phyloP scores from a whole-genome alignment of 2,329 filamentous ascomycete genomes.

The Plectosphaerella sp. region DNA sequence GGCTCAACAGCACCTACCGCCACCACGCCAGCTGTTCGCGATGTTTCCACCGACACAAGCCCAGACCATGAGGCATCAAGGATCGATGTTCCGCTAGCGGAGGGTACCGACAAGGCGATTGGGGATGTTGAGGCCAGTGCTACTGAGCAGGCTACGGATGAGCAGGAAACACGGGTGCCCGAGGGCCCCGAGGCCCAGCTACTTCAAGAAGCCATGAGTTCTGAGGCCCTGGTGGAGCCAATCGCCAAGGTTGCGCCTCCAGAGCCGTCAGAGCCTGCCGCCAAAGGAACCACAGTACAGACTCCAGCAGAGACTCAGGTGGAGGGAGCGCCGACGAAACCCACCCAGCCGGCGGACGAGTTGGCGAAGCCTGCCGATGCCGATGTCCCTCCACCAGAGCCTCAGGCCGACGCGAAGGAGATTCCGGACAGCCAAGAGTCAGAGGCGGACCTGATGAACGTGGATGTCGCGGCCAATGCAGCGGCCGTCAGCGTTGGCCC shows the following conservation, averaged over 20 bases:
- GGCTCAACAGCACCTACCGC: conserved; percentile 69
- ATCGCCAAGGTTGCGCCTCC: not conserved
- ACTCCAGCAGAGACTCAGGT: not conserved
- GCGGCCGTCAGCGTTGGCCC: not conserved
- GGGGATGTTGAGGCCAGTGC: conserved; percentile 7
- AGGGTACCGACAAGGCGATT: conserved; percentile 26
- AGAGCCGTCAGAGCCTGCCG: not conserved
- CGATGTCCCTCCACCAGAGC: not conserved
- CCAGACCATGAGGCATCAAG: conserved; percentile 61
- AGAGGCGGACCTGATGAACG: conserved; percentile 26
- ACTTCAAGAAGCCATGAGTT: conserved; percentile 34
- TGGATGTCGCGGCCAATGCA: conserved; percentile 22
- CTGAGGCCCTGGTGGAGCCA: conserved; percentile 11
- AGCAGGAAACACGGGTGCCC: conserved; percentile 12
- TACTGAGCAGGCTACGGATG: conserved; percentile 3
- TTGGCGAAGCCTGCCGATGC: not conserved
- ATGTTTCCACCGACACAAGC: conserved; percentile 69
- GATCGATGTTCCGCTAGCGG: conserved; percentile 27
- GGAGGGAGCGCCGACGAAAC: not conserved
- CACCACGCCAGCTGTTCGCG: conserved; percentile 64
- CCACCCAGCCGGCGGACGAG: not conserved
- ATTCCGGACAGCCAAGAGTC: conserved; percentile 31
- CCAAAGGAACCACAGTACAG: not conserved
- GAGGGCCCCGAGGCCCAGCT: conserved; percentile 37
- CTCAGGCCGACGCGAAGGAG: conserved; percentile 13